These are phyloP conservation scores for Aspergillus carbonarius DNA, from an alignment of 2,329 filamentous ascomycete species.

Conservation along the genomic window DNA sequence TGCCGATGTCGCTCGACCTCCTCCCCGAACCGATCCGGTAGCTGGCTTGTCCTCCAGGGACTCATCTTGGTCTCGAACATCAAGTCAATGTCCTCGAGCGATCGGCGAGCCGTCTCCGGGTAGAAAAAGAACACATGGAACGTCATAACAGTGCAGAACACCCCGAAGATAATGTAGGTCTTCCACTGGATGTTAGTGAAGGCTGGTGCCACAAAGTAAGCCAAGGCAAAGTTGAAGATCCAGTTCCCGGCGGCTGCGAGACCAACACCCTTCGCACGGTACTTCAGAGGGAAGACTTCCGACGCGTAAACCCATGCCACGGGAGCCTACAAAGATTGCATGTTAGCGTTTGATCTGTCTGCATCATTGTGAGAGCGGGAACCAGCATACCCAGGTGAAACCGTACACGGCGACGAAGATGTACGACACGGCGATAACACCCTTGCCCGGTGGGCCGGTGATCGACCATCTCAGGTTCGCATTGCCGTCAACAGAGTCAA, in stretches of 20 bases:
- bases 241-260: conserved; percentile 62
- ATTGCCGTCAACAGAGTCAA: conserved; percentile 50
- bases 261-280: conserved; percentile 65
- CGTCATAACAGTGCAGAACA: conserved; percentile 68
- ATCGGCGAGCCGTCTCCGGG: conserved; percentile 68
- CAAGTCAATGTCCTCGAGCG: conserved; percentile 73
- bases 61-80: conserved; percentile 55
- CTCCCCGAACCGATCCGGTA: conserved; percentile 26
- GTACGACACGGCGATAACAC: conserved; percentile 66
- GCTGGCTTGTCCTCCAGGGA: conserved; percentile 30
- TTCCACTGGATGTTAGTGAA: conserved; percentile 60
- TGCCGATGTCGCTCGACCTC: conserved; percentile 24
- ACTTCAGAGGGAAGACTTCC: conserved; percentile 63
- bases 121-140: conserved; percentile 67
- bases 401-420: conserved; percentile 42
- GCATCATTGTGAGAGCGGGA: neutral
- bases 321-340: conserved; percentile 46
- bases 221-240: conserved; percentile 59
- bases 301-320: conserved; percentile 60
- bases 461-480: conserved; percentile 49
- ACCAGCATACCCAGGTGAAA: conserved; percentile 43
- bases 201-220: conserved; percentile 58
- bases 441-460: conserved; percentile 52
- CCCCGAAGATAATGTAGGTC: conserved; percentile 74
- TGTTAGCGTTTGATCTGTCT: neutral